Percentiles rank a stretch among this genome's conserved stretches.
phyloP scores from a whole-genome alignment of 1,284 basidiomycete genomes.

The Melanopsichium pennsylvanicum region DNA sequence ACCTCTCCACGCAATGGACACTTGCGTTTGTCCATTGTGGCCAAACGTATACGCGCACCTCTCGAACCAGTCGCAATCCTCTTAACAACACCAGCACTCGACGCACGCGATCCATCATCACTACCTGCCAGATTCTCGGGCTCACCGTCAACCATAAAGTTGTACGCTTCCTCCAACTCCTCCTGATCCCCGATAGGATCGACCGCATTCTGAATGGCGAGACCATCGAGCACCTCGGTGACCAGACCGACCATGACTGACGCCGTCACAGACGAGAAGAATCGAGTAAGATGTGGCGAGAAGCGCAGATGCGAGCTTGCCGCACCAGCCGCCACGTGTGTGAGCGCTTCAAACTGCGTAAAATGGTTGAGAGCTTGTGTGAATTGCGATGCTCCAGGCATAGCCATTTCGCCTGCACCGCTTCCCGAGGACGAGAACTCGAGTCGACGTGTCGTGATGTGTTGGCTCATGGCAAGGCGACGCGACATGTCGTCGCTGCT shows the following conservation, averaged over 20 bases:
- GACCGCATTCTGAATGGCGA: conserved; percentile 45
- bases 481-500: conserved; percentile 39
- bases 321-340: conserved; percentile 20
- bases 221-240: conserved; percentile 30
- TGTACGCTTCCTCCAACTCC: conserved; percentile 49
- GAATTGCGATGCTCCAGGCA: conserved; percentile 52
- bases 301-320: conserved; percentile 50
- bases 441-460: conserved; percentile 38
- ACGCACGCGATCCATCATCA: conserved; percentile 9
- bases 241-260: conserved; percentile 38
- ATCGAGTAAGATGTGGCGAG: conserved; percentile 62
- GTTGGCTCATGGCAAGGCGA: conserved; percentile 52
- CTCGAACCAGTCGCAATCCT: conserved; percentile 33
- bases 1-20: conserved; percentile 62
- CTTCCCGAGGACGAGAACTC: conserved; percentile 34
- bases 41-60: conserved; percentile 57
- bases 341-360: conserved; percentile 51
- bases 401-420: conserved; percentile 18
- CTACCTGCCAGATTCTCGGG: conserved; percentile 1
- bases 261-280: conserved; percentile 53
- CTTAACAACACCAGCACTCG: no score
- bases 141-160: conserved; percentile 42
- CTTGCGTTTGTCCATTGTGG: conserved; percentile 61
- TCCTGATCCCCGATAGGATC: conserved; percentile 57
- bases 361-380: conserved; percentile 59